Base-by-base conservation (phyloP, 1,284 basidiomycete species). In the Heterobasidion occidentale region DNA sequence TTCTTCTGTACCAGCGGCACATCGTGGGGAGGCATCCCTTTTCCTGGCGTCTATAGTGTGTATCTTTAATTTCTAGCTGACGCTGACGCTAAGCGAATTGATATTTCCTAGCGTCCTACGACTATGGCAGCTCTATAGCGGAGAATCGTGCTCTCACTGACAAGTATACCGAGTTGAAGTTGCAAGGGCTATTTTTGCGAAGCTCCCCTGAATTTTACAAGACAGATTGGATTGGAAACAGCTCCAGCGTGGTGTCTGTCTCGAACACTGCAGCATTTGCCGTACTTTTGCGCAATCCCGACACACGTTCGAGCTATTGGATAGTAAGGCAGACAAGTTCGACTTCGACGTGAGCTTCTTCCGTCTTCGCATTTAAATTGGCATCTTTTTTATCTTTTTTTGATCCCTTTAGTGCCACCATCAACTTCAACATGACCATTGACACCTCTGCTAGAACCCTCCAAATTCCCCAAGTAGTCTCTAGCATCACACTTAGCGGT, bases 111-210 rank as follows among this genome's bases (percentile, higher is more conserved):
- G 66, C 78, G 2, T 81, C 80, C 46, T 88, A 88, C 54, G 86
- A 88, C 66, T 88, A 88, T 52, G 84, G 85, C 27, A 75, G 81
- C 27, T 71, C 84, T 7, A 83, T 90, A 53, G 71, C 79, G 34
- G 89, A 92, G 70, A 80, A 77, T n/a, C 77, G 89, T 35, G 76
- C 77, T n/a, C 68, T 91, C 15, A 83, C 80, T 0, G 65, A 77
- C 15, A 92, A 92, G 67, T 88, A 79, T 66, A 75, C 82, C 51
- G 89, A 91, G 62, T 72, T 92, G 46, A 92, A 92, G 66, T 76
- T 81, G 19, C 82, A 92, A 65, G 84, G 79, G 11, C 65, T 91
- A 2, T 92, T 92, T 72, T 66, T 91, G 35, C 83, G 88, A 45
- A 86, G 82, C 61, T 84, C 87, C 6, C 84, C 82, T 0, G 81